Evolutionary conservation across 257 asterid genomes (phyloP).

Genomic region (Penstemon newberryi): DNA sequence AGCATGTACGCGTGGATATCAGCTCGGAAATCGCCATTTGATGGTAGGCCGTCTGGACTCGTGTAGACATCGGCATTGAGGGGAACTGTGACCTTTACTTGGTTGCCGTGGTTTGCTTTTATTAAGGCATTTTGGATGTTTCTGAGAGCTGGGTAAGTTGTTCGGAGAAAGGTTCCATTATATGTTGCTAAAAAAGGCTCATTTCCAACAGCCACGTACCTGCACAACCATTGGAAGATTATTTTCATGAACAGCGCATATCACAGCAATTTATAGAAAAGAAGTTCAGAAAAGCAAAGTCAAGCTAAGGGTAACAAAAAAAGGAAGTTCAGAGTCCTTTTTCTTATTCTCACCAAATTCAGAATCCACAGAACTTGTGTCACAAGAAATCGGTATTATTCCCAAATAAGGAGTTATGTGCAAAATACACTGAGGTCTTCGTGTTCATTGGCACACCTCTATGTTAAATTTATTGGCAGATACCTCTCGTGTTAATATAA

Average conservation of each 20-base stretch:
- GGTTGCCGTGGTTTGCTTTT: conserved; percentile 42
- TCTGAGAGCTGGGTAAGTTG: conserved; percentile 53
- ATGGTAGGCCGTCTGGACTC: conserved; percentile 35
- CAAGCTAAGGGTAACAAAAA: not conserved
- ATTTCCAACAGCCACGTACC: conserved; percentile 71
- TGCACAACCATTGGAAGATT: conserved; percentile 15
- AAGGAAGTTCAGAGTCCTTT: not conserved
- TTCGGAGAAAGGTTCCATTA: conserved; percentile 54
- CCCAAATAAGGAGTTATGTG: no score
- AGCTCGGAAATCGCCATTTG: conserved; percentile 59
- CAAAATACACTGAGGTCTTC: no score
- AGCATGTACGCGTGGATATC: conserved; percentile 48
- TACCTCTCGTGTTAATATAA: no score
- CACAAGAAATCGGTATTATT: no score
- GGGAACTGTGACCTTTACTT: conserved; percentile 63
- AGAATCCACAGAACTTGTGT: no score
- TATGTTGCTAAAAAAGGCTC: conserved; percentile 67
- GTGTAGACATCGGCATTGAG: conserved; percentile 59
- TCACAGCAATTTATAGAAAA: no score
- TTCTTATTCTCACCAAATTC: no score
- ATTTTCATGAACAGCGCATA: not conserved
- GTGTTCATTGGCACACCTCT: no score
- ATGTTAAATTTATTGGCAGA: no score
- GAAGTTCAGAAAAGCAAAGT: no score
- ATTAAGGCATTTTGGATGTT: conserved; percentile 51